These are phyloP conservation scores for Atractiella rhizophila DNA, from an alignment of 768 basidiomycete genomes.

Conservation along the genomic window DNA sequence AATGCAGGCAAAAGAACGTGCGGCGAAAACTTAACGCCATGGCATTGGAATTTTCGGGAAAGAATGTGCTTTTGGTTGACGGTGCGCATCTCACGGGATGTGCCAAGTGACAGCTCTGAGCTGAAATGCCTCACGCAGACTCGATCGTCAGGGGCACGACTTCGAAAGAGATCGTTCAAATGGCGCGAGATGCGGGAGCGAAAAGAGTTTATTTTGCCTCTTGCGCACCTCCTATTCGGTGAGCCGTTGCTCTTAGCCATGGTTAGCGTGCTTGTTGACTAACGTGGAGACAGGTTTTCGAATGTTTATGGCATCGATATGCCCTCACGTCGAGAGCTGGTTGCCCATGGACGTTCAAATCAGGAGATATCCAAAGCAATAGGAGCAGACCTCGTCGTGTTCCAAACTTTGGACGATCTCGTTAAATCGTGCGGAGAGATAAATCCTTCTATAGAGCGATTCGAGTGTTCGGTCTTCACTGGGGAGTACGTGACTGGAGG, in stretches of 20 bases:
- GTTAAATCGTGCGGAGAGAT: constrained; percentile 50
- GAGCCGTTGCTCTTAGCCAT: constrained; percentile 9
- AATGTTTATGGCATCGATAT: constrained; percentile 99
- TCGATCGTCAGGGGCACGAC: constrained; percentile 97
- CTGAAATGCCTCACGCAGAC: no score
- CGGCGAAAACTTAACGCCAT: constrained; percentile 89
- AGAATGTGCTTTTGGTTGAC: constrained; percentile 85
- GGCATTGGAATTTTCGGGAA: constrained; percentile 80
- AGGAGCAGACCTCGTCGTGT: constrained; percentile 86
- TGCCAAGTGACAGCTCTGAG: no score
- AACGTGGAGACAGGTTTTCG: constrained; percentile 32
- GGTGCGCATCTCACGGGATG: constrained; percentile 29
- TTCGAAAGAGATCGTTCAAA: constrained; percentile 92
- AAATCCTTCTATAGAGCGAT: constrained; percentile 46
- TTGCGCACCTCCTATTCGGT: constrained; percentile 90
- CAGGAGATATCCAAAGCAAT: constrained; percentile 52
- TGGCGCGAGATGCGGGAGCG: constrained; percentile 97
- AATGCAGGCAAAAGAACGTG: constrained; percentile 61
- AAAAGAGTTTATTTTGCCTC: constrained; percentile 88
- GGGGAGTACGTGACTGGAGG: constrained; percentile 91
- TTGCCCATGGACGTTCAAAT: constrained; percentile 50
- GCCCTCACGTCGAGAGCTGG: constrained; percentile 82
- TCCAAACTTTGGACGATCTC: constrained; percentile 74
- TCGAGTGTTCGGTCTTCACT: constrained; percentile 95
- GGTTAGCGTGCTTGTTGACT: not conserved